Evolutionary conservation across 2,329 filamentous ascomycete genomes (phyloP), one percentile per base, ranked within the genome.

Genomic region (Beauveria brongniartii): DNA sequence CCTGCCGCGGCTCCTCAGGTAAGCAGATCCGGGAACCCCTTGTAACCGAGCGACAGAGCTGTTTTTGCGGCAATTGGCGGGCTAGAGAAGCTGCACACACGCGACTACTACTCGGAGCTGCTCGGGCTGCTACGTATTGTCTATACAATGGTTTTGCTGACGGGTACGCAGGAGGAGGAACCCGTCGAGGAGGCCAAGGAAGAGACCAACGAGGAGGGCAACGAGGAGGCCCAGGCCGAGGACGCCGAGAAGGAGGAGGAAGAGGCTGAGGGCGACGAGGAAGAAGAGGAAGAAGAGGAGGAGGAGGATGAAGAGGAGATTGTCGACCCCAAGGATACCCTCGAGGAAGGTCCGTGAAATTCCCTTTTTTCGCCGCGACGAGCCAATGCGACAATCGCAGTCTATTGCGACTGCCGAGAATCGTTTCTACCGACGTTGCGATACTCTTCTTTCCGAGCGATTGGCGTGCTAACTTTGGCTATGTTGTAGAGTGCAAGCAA

Each of bases 301-400:
- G 81, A 80, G 24, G 81, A 82, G 20, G 88, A 91, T 22, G 90
- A 92, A 63, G 90, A 94, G 57, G 90, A 93, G 64, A 89, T 92
- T 64, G 86, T 88, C 68, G 93, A 97, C 75, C 86, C 88, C 69
- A 95, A 96, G 84, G 90, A 92, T 64, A 84, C 85, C 75, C 78
- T 97, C 64, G 90, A 96, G 78, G 91, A 96, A 85, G 92, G 94
- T 97, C 77, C 82, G 91, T 74, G 63, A 24, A 58, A 34, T 30
- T 12, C 40, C 52, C 50, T 12, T 16, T 7, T 8, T 7, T 8
- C n/a, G 20, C 26, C 40, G 24, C 56, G 24, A 26, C 50, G 44
- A 52, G 41, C 60, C 64, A 63, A 61, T 63, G 55, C 24, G 5
- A 22, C 34, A 28, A 26, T 30, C 24, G 34, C 30, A 24, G 16